These are phyloP conservation scores for Arthrocladium fulminans DNA, from an alignment of 2,329 filamentous ascomycete genomes.

Conservation along the genomic window DNA sequence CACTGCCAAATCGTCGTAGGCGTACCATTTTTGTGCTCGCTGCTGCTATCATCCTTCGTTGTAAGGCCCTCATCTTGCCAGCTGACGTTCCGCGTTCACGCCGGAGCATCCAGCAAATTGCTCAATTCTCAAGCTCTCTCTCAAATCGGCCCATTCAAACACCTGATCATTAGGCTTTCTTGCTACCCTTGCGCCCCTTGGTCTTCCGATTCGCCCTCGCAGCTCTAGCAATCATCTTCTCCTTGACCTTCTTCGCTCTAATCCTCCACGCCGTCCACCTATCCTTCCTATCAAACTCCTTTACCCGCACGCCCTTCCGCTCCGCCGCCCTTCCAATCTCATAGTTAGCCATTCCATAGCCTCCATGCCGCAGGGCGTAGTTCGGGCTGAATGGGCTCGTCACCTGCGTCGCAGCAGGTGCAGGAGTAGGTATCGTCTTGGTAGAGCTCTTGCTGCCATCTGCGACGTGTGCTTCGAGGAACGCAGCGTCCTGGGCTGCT, in stretches of 20 bases:
- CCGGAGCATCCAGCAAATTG: no score
- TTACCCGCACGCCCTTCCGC: conserved; percentile 48
- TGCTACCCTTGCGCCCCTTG: conserved; percentile 49
- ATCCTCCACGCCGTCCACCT: conserved; percentile 59
- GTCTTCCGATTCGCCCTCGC: conserved; percentile 60
- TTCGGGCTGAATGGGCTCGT: conserved; percentile 21
- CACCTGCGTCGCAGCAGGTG: conserved; percentile 23
- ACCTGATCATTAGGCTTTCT: conserved; percentile 9
- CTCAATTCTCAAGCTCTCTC: no score
- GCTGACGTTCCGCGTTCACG: no score
- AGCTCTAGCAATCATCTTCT: conserved; percentile 34
- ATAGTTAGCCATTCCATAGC: conserved; percentile 46
- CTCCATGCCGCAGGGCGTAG: conserved; percentile 25
- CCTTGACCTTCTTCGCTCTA: conserved; percentile 42
- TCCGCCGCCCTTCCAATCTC: conserved; percentile 28
- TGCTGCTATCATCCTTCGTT: no score
- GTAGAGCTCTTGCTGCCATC: conserved; percentile 13
- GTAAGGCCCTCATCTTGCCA: no score
- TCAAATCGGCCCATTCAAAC: no score
- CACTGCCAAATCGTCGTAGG: no score
- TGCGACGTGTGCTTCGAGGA: conserved; percentile 14
- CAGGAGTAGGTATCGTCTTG: conserved; percentile 24
- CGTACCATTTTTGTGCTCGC: no score
- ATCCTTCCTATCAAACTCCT: conserved; percentile 49
- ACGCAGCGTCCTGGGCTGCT: conserved; percentile 11